A percentile compares a stretch with the other conserved stretches of the same genome.
Evolutionary conservation across 495 filamentous ascomycete species (phyloP).

Genomic region (Penicillium macrosclerotiorum): DNA sequence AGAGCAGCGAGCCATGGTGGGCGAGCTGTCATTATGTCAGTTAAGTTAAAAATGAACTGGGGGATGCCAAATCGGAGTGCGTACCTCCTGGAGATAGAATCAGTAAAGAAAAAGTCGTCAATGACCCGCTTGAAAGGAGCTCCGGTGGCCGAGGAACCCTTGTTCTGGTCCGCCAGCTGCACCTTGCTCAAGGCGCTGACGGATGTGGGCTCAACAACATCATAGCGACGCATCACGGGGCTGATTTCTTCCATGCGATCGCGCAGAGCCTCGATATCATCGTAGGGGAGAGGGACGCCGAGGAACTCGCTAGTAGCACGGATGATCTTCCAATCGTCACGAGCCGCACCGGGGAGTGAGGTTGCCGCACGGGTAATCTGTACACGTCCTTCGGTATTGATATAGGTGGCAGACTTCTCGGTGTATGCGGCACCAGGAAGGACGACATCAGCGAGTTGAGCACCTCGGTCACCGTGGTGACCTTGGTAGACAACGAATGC

Average conservation of each 20-base stretch:
- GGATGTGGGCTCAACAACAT: conserved; percentile 77
- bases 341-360: conserved; percentile 77
- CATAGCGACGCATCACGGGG: conserved; percentile 83
- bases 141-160: conserved; percentile 66
- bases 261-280: conserved; percentile 80
- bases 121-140: conserved; percentile 77
- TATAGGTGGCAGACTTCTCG: conserved; percentile 93
- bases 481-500: conserved; percentile 98
- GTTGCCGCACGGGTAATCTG: conserved; percentile 90
- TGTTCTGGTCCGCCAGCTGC: conserved; percentile 93
- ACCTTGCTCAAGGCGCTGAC: conserved; percentile 75
- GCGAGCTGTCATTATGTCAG: conserved; percentile 56
- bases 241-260: conserved; percentile 95
- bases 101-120: conserved; percentile 96
- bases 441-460: conserved; percentile 88
- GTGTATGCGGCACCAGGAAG: conserved; percentile 94
- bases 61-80: conserved; percentile 17
- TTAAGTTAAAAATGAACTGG: not conserved
- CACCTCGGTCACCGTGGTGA: conserved; percentile 92
- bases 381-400: conserved; percentile 95
- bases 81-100: conserved; percentile 90
- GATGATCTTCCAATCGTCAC: conserved; percentile 98
- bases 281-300: conserved; percentile 83
- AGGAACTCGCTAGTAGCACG: conserved; percentile 88
- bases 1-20: conserved; percentile 95